Base-by-base conservation (phyloP, 2,329 filamentous ascomycete genomes). In the Samsoniella hepiali region DNA sequence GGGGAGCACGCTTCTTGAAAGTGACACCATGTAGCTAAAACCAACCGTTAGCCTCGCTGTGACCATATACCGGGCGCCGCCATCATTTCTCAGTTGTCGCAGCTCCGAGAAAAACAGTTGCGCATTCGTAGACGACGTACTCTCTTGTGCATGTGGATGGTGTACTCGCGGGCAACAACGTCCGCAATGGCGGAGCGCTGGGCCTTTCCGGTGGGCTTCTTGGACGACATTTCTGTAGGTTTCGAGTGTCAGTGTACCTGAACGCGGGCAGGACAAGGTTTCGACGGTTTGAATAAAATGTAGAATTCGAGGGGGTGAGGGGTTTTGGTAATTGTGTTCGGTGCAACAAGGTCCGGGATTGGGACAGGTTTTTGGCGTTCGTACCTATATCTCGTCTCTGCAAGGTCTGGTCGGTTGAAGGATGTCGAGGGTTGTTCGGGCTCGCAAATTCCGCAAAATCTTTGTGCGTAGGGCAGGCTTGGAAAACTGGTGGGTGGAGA, bases 1-100 rank as follows among this genome's bases (percentile, higher is more conserved):
- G 87, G 79, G 95, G 95, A 79, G 96, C 96, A 79, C 95, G 88
- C 92, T 99, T 98, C 91, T 99, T 99, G 93, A 99, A 99, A 79
- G 87, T 88, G 71, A 95, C 91, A 82, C 95, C 95, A 84, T 98
- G 93, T 79, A 97, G 85, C 95, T 98, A 81, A 70, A 66, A 59
- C 68, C 66, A 42, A 54, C 50, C 55, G 58, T 69, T 67, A 65
- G 64, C 57, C 38, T 62, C 45, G 13, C 6, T 5, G 15, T 53
- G n/a, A 9, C 47, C 17, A 15, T 31, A 13, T 10, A n/a, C 22
- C 13, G 42, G 38, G 38, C 5, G 38, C 38, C 10, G 31, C 22
- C 32, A 8, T 13, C 31, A 31, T 34, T 31, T 31, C 22, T 47
- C 13, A 3, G 8, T 42, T 32, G 44, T 58, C 42, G 42, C 57